Evolutionary conservation across 306 rosid genomes (phyloP).

Genomic region (Cicer cuneatum): DNA sequence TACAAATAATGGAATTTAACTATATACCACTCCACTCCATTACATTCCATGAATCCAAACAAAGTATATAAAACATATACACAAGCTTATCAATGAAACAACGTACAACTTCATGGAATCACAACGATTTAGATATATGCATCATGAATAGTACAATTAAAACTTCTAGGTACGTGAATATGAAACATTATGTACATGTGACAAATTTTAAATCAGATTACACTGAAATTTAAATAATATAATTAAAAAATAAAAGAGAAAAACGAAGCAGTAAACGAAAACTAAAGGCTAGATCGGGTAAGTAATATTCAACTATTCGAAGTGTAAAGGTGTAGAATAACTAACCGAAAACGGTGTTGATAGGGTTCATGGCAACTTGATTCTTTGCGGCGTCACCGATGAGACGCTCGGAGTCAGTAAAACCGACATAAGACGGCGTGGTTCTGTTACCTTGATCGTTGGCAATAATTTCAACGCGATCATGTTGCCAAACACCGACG

Average conservation of each 20-base stretch:
- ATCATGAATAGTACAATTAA: not conserved
- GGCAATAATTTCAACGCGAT: conserved; percentile 73
- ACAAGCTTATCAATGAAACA: too few relatives aligned
- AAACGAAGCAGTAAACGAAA: not conserved
- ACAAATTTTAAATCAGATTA: not conserved
- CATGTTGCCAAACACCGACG: conserved; percentile 80
- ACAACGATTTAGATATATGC: too few relatives aligned
- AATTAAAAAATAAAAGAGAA: not conserved
- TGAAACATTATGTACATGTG: not conserved
- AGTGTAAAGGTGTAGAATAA: not conserved
- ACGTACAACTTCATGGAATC: too few relatives aligned
- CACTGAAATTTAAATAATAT: not conserved
- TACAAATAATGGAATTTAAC: too few relatives aligned
- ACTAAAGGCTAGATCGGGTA: not conserved
- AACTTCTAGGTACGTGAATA: not conserved
- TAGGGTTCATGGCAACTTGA: conserved; percentile 83
- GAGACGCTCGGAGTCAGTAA: conserved; percentile 62
- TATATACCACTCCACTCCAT: too few relatives aligned
- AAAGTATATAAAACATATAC: too few relatives aligned
- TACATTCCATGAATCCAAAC: too few relatives aligned
- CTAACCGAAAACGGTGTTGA: conserved; percentile 78
- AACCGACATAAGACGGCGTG: conserved; percentile 74
- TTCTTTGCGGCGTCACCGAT: conserved; percentile 79
- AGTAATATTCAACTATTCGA: not conserved
- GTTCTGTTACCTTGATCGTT: conserved; percentile 77